A percentile compares a stretch with the other conserved stretches of the same genome.
These are phyloP conservation scores for Camellia granthamiana DNA, from an alignment of 148 eudicot species.

Conservation along the genomic window DNA sequence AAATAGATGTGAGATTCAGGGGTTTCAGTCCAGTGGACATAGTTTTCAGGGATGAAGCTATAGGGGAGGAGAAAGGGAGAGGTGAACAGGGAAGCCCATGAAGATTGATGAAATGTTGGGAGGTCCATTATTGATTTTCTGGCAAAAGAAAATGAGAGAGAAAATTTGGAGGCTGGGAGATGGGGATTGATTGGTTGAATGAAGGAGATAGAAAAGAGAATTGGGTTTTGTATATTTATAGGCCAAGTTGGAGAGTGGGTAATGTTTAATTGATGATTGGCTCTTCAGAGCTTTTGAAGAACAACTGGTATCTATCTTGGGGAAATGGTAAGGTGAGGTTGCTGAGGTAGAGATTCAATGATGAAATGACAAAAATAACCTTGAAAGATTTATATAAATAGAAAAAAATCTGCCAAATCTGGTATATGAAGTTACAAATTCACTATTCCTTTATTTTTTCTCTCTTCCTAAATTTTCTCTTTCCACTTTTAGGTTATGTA, in stretches of 20 bases:
- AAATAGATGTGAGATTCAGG: slow-evolving; percentile 77
- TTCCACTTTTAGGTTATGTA: too few species aligned
- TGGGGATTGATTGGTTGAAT: not conserved
- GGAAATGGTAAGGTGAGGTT: not conserved
- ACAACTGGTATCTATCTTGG: slow-evolving; percentile 4
- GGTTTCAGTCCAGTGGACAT: slow-evolving; percentile 70
- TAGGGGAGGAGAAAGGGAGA: slow-evolving; percentile 38
- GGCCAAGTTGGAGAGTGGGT: slow-evolving; percentile 20
- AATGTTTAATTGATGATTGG: slow-evolving; percentile 3
- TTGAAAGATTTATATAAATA: not conserved
- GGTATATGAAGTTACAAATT: too few species aligned
- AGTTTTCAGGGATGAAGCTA: slow-evolving; percentile 49
- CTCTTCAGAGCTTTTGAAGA: not conserved
- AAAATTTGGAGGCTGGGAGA: not conserved
- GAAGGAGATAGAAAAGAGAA: not conserved
- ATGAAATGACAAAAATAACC: slow-evolving; percentile 12
- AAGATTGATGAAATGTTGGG: slow-evolving; percentile 36
- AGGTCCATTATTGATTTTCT: slow-evolving; percentile 43
- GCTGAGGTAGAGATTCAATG: not conserved
- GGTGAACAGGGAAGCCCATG: slow-evolving; percentile 34
- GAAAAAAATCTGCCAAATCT: too few species aligned
- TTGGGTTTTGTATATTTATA: not conserved
- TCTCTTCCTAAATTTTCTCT: too few species aligned
- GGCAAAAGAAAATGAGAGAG: not conserved
- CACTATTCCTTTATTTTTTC: too few species aligned